Evolutionary conservation across 495 filamentous ascomycete species (phyloP).

Genomic region (Aspergillus bridgeri): DNA sequence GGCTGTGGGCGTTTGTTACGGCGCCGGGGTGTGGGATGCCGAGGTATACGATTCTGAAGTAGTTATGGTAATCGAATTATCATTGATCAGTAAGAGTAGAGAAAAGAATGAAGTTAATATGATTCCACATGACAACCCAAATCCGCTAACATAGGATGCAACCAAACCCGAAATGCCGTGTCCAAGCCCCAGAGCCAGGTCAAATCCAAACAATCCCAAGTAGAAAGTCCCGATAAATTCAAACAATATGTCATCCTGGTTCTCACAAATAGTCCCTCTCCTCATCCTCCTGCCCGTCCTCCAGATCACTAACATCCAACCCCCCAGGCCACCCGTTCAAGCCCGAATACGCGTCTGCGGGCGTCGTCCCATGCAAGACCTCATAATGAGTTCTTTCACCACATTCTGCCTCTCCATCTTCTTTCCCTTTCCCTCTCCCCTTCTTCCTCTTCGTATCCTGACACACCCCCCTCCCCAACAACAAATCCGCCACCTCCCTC

Average conservation of each 20-base stretch:
- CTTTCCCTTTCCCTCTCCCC: not conserved
- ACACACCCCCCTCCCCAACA: not conserved
- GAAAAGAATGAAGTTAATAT: too few species aligned
- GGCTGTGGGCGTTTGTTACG: not conserved
- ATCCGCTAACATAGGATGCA: too few species aligned
- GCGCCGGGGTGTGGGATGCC: not conserved
- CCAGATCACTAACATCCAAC: not conserved
- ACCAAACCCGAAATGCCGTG: too few species aligned
- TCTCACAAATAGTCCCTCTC: not conserved
- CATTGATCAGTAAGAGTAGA: too few species aligned
- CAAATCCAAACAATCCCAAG: too few species aligned
- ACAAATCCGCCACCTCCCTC: constrained; percentile 44
- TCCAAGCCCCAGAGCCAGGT: too few species aligned
- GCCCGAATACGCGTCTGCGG: constrained; percentile 10
- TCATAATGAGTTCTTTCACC: constrained; percentile 24
- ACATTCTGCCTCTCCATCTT: constrained; percentile 9
- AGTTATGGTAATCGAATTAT: not conserved
- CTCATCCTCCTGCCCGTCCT: not conserved
- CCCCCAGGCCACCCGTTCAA: constrained; percentile 31
- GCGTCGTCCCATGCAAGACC: constrained; percentile 28
- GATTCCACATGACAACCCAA: too few species aligned
- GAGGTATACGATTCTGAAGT: not conserved
- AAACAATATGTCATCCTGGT: not conserved
- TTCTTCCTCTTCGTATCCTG: not conserved
- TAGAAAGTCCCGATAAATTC: not conserved